Base-by-base conservation (phyloP, 306 rosid species). In the Cicer pinnatifidum region DNA sequence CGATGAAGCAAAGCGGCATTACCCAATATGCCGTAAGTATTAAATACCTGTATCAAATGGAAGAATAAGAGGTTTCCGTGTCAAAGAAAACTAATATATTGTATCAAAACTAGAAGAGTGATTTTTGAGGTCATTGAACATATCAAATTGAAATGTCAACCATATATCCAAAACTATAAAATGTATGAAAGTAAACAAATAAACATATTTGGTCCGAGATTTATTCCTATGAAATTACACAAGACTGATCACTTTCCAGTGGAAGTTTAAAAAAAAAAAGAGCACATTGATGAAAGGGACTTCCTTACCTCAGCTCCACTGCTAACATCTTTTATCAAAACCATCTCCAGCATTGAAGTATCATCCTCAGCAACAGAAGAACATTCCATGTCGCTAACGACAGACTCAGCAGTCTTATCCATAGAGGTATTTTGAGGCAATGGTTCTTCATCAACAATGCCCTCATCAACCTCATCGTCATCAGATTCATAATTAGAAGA, bases 1-100 rank as follows among this genome's bases (percentile, higher is more conserved):
- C 98, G 86, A 75, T 93, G 94, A 75, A 93, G 97, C 84, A 93
- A 82, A 54, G 96, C 98, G 62, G 97, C 98, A 74, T 93, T 93
- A 16, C 97, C 94, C 84, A 85, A 7, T 50, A 77, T 60, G n/a
- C 98, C 97, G 2, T 93, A 93, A 28, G 97, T 93, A 78, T 91
- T 93, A 67, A 85, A 93, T 66, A 93, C 90, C 97, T 91, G 87
- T 35, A 50, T 56, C 64, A 53, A 47, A 57, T 5, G 28, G 74
- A 78, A 44, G 71, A 63, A 72, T 23, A 60, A 13, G 69, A 52
- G 56, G 67, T 15, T 65, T 11, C 19, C 40, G 54, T 6, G 43
- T 39, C 23, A 47, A 19, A 53, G 52, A 76, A 44, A 48, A 19
- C 71, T 5, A 38, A 57, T 11, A 16, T 16, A 38, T 62, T 60